These are phyloP conservation scores for Farysia itapuensis DNA, from an alignment of 1,284 basidiomycete species.

Conservation along the genomic window DNA sequence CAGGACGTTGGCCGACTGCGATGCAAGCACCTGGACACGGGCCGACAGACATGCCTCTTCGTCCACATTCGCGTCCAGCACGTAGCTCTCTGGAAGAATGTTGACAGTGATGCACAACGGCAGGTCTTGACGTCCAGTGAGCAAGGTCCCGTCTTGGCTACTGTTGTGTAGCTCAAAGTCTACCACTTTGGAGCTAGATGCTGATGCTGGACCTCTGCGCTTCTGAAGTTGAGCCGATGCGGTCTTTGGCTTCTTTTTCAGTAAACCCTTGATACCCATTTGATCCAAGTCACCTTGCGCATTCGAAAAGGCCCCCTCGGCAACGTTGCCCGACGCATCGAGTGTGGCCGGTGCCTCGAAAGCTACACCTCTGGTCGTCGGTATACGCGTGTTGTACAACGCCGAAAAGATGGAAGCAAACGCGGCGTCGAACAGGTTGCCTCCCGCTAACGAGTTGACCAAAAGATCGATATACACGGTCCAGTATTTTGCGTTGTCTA, in stretches of 20 bases:
- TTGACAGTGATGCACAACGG: conserved; percentile 53
- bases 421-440: conserved; percentile 50
- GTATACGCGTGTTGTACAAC: conserved; percentile 45
- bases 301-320: conserved; percentile 25
- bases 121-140: conserved; percentile 39
- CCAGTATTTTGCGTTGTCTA: conserved; percentile 50
- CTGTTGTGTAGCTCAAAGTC: conserved; percentile 51
- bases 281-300: conserved; percentile 27
- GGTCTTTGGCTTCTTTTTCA: conserved; percentile 34
- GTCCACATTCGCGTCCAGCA: conserved; percentile 48
- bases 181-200: conserved; percentile 16
- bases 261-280: conserved; percentile 44
- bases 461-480: conserved; percentile 47
- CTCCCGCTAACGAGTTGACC: conserved; percentile 48
- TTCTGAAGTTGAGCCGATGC: neutral
- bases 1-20: conserved; percentile 29
- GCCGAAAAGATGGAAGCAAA: conserved; percentile 50
- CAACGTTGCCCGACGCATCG: conserved; percentile 20
- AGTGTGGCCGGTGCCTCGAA: conserved; percentile 39
- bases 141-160: conserved; percentile 30
- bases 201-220: neutral
- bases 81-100: conserved; percentile 34
- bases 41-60: conserved; percentile 42
- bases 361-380: conserved; percentile 40
- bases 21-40: conserved; percentile 38